Base-by-base conservation (phyloP, 2,329 filamentous ascomycete species). In the Byssochlamys sp. region DNA sequence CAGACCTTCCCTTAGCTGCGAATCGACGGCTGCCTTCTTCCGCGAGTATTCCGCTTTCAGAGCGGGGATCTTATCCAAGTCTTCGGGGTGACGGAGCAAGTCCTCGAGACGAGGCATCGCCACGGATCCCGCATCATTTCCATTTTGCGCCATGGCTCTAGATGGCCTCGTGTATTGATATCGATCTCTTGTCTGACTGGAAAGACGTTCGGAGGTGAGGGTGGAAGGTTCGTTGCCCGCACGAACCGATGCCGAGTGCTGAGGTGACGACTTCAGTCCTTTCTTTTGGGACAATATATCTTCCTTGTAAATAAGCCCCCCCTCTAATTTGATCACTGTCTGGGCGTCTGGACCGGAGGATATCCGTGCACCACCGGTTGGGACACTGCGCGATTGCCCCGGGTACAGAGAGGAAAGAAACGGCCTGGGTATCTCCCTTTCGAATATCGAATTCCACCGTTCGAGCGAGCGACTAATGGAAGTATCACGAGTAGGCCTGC, bases 11-110 rank as follows among this genome's bases (percentile, higher is more conserved):
- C 91, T 89, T 57, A 99, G 86, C 77, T 96, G 91, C 55, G 86
- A 86, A 77, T 99, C 94, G 60, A 99, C 85, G 57, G 89, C 89
- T 29, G 84, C 84, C 78, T 99, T 99, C 78, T 96, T 97, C 69
- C 94, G 90, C 65, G 85, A 84, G 77, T 97, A 96, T 73, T 99
- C 94, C 64, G 88, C 83, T 77, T 95, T 96, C 70, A 99, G 81
- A 52, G 85, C 85, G 55, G 86, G 80, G 68, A 99, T 92, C 80
- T 96, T 97, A 78, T 99, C 94, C 65, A 99, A 86, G 76, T 99
- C 94, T 71, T 99, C 94, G 2, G 94, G 90, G 70, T 96, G 91
- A 68, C 91, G 90, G 65, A 99, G 86, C 61, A 97, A 84, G 79
- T 97, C 92, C 64, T 91, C 85, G 72, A 99, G 86, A 80, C 91